Percentiles rank a stretch among this genome's conserved stretches.
These are phyloP conservation scores for Stevia rebaudiana DNA, from an alignment of 140 eudicot species.

Conservation along the genomic window DNA sequence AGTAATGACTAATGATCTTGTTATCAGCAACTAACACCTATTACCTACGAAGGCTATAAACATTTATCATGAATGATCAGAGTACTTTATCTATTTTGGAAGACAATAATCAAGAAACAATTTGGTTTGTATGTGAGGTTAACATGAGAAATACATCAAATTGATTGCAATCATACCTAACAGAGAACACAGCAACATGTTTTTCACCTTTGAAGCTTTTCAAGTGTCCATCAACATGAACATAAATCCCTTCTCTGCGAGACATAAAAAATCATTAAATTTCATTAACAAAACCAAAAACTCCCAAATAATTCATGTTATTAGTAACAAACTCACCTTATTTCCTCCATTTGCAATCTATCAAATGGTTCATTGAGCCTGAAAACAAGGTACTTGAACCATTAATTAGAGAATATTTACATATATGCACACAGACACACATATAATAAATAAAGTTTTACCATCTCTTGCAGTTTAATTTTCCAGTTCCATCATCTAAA, in stretches of 20 bases:
- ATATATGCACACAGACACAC: too few species aligned
- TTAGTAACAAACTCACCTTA: conserved; percentile 33
- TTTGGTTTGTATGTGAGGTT: neutral
- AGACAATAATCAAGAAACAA: neutral
- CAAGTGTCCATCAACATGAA: conserved; percentile 68
- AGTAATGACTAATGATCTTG: neutral
- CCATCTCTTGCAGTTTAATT: conserved; percentile 70
- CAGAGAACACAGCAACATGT: conserved; percentile 58
- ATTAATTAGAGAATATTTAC: neutral
- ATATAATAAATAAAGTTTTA: conserved; percentile 8
- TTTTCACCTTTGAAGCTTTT: conserved; percentile 61
- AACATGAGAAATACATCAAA: neutral
- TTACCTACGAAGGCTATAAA: too few species aligned
- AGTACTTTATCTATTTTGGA: neutral
- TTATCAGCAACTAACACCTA: neutral
- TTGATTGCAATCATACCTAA: conserved; percentile 41
- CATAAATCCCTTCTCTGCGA: conserved; percentile 72
- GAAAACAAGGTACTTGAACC: neutral
- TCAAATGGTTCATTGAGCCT: conserved; percentile 76
- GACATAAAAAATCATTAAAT: neutral
- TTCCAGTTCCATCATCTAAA: conserved; percentile 88
- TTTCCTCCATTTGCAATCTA: conserved; percentile 43
- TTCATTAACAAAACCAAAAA: neutral
- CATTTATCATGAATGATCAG: neutral
- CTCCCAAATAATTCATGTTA: too few species aligned